Evolutionary conservation across 371 early-diverging fungal species (phyloP), one percentile per base, ranked within the genome.

Genomic region (Sporodiniella umbellata): DNA sequence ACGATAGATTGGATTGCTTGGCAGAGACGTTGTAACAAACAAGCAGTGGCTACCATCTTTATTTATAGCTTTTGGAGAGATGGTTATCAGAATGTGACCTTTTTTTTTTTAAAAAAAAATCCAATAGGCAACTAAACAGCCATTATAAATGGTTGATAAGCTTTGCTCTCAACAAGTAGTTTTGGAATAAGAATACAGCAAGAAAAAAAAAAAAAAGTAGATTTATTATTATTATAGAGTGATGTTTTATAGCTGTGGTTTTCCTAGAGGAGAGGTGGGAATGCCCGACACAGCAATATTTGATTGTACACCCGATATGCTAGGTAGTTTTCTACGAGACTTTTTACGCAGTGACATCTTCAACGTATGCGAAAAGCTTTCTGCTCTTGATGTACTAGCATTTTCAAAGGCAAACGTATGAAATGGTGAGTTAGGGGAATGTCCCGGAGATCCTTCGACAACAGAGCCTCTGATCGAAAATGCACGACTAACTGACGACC

Each of bases 331-430:
- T 54, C 64, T 67, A 33, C 74, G 60, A 33, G 65, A 64, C 33
- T 73, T 73, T 54, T 69, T 73, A 21, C 68, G 64, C 24, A 75
- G 53, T 8, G 71, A 64, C 60, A 74, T 68, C 49, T 74, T 74
- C 11, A 74, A 42, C 7, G 66, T 64, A 18, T 71, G 66, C 6
- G 75, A 74, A 26, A 74, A 37, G 31, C 68, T 74, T 50, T 74
- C 75, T 39, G 75, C 70, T 37, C 71, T 49, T 1, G 75, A 74
- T 39, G 62, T 57, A 7, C 62, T 50, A 14, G 62, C 57, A n/a
- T 54, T 52, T 39, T 61, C 69, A 35, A 59, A 55, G 4, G 67
- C 46, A 8, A 21, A 54, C 22, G 25, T 54, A 37, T 30, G 43
- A n/a, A 55, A 35, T 10, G 46, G 26, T 14, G 33, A 35, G 5